Base-by-base conservation (phyloP, 176 grass and related monocot species). In the Carex cristatella region DNA sequence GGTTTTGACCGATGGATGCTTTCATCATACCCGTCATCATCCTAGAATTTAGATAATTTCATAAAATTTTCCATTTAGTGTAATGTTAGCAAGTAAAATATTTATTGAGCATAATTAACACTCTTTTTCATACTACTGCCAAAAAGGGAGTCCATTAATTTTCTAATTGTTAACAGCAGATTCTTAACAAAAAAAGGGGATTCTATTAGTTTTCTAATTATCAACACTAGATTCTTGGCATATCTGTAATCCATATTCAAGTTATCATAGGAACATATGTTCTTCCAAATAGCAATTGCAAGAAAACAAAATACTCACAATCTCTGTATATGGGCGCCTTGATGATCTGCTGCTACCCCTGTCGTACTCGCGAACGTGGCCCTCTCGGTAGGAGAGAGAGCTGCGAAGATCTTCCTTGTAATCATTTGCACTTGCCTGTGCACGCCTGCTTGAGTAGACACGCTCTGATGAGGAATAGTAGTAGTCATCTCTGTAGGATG, bases 1-100 rank as follows among this genome's bases (percentile, higher is more conserved):
- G 62, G 46, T 54, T 67, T 83, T 49, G 80, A 49, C 8, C 62
- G 57, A 35, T 12, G 80, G 27, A 82, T 82, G 38, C 61, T 66
- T 31, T 68, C 80, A 46, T 83, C 80, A 66, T 83, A 83, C 5
- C 42, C 80, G 53, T 83, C 80, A 66, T 83, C 80, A 53, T 83
- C 80, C 80, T 83, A 83, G 2, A 54, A 68, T 65, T 51, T 33
- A 54, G 18, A 53, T 30, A 51, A 82, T 28, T 44, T 11, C 19
- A 83, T 30, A 9, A 16, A n/a, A 14, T 32, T 54, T 51, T 42
- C 1, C 0, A 46, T 55, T 55, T 53, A 78, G 40, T 11, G 23
- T 15, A 77, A 57, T 55, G 12, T 7, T 33, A 14, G 27, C 4
- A 55, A 56, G 49, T 30, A 27, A 31, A n/a, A 56, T 77, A 56